Evolutionary conservation across 805 yeast genomes (phyloP).

Genomic region (Candida yuanshanica): DNA sequence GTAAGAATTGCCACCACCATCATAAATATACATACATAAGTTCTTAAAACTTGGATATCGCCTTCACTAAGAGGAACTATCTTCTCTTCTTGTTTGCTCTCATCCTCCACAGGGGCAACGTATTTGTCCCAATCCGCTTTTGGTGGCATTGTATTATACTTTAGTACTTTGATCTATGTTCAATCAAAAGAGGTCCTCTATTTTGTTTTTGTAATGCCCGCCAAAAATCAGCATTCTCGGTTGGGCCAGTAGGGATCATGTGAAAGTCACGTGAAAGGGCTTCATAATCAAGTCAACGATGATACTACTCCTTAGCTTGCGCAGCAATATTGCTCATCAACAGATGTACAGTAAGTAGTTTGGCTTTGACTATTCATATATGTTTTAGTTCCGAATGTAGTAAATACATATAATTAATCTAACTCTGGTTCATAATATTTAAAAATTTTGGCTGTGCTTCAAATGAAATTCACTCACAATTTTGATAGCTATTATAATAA

Average conservation of each 20-base stretch:
- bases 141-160: constrained; percentile 65
- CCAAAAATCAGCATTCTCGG: not conserved
- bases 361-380: too few relatives aligned
- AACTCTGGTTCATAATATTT: not conserved
- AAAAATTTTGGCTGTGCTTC: too few relatives aligned
- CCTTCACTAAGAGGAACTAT: constrained; percentile 89
- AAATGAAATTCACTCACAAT: too few relatives aligned
- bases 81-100: constrained; percentile 56
- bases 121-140: constrained; percentile 99
- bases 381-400: not conserved
- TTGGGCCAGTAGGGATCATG: not conserved
- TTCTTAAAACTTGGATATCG: constrained; percentile 93
- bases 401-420: not conserved
- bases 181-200: not conserved
- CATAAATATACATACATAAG: constrained; percentile 44
- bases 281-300: too few relatives aligned
- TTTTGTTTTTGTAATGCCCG: not conserved
- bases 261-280: not conserved
- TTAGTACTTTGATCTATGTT: not conserved
- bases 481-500: too few relatives aligned
- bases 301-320: too few relatives aligned
- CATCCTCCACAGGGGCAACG: constrained; percentile 74
- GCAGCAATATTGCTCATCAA: too few relatives aligned
- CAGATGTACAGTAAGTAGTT: too few relatives aligned
- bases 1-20: constrained; percentile 1